A percentile compares a stretch with the other conserved stretches of the same genome.
Conservation (phyloP, 257 asterid species). For the Agastache rugosa region DNA sequence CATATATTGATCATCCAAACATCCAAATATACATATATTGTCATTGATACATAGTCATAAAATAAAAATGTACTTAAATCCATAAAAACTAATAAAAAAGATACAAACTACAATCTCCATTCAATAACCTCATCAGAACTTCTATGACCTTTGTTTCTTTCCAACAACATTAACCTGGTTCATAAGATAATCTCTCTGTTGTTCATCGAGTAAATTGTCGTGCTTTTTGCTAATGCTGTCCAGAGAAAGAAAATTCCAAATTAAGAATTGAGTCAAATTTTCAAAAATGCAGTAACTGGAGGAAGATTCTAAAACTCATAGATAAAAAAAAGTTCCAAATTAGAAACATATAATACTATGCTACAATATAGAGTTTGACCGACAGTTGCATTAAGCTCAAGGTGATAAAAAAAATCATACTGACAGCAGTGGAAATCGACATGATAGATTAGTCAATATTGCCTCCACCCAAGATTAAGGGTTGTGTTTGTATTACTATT, state of each 20-base stretch:
- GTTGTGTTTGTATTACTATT: background rate
- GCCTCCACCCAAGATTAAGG: slow-evolving; percentile 2
- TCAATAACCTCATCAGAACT: too few relatives aligned
- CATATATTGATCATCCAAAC: too few relatives aligned
- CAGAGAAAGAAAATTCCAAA: slow-evolving; percentile 27
- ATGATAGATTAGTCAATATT: slow-evolving; percentile 1
- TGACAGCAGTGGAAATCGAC: slow-evolving; percentile 20
- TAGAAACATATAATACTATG: too few relatives aligned
- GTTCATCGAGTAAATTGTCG: slow-evolving; percentile 86
- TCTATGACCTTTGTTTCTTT: too few relatives aligned
- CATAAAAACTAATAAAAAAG: too few relatives aligned
- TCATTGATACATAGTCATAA: too few relatives aligned
- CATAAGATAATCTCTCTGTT: slow-evolving; percentile 89
- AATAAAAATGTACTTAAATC: too few relatives aligned
- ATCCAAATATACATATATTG: too few relatives aligned
- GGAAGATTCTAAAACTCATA: background rate
- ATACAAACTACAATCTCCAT: too few relatives aligned
- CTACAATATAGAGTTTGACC: slow-evolving; percentile 6
- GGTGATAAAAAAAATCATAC: background rate
- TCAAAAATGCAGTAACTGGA: slow-evolving; percentile 8
- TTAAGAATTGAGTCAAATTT: slow-evolving; percentile 27
- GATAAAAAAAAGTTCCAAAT: background rate
- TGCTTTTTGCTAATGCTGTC: slow-evolving; percentile 94
- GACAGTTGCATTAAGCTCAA: slow-evolving; percentile 12
- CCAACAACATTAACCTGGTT: slow-evolving; percentile 87